Conservation (phyloP, 2,329 filamentous ascomycete species). For the Phialophora macrospora region DNA sequence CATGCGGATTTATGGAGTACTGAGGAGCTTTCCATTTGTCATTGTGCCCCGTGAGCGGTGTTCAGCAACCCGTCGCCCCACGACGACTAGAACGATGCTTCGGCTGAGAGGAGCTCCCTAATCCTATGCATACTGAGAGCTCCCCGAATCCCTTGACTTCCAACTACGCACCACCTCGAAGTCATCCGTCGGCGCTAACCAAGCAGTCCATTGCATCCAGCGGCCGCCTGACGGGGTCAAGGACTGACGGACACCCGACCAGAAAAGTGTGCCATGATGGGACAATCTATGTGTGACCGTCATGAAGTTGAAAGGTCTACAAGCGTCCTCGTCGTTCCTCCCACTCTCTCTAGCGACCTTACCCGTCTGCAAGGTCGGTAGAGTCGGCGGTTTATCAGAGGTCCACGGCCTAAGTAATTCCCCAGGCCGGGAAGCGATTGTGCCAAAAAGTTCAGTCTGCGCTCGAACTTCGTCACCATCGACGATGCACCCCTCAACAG, state of each 20-base stretch:
- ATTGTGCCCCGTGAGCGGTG: neutral
- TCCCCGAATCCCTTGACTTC: neutral
- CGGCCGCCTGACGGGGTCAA: neutral
- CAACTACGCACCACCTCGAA: neutral
- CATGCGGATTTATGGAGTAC: neutral
- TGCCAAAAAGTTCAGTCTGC: neutral
- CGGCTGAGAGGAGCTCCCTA: neutral
- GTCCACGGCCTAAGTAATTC: neutral
- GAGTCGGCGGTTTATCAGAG: neutral
- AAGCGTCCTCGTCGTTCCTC: neutral
- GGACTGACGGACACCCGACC: neutral
- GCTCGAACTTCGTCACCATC: neutral
- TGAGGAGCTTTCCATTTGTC: neutral
- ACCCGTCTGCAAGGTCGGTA: neutral
- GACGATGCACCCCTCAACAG: neutral
- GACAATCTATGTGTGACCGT: neutral
- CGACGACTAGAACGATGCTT: neutral
- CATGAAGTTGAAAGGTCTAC: neutral
- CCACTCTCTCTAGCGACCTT: neutral
- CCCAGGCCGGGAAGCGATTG: neutral
- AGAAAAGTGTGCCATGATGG: neutral
- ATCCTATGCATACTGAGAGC: neutral
- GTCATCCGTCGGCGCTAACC: neutral
- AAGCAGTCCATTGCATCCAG: neutral
- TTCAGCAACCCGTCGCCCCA: neutral